A percentile compares a stretch with the other conserved stretches of the same genome.
Conservation (phyloP, 495 filamentous ascomycete species). For the Aspergillus hancockii region DNA sequence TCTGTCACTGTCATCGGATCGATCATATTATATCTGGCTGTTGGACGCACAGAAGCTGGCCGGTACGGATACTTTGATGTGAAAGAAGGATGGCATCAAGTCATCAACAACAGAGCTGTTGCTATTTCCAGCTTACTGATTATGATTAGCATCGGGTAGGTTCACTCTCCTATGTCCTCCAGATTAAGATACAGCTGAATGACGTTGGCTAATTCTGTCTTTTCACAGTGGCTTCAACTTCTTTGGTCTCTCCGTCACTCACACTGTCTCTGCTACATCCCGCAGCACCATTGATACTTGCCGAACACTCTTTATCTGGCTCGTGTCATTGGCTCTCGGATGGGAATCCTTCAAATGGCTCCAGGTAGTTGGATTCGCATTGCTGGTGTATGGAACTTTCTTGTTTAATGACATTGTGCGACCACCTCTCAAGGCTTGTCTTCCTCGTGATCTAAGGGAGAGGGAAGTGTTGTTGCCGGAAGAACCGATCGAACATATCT, state of each 20-base stretch:
- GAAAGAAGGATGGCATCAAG: conserved; percentile 77
- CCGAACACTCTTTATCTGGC: conserved; percentile 97
- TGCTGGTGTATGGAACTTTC: conserved; percentile 96
- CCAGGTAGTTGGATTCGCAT: conserved; percentile 81
- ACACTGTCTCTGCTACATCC: conserved; percentile 83
- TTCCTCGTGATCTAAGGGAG: conserved; percentile 37
- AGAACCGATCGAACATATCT: conserved; percentile 79
- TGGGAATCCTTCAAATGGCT: conserved; percentile 99
- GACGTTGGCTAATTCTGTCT: conserved; percentile 9
- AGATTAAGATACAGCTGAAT: not conserved
- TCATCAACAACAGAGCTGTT: conserved; percentile 68
- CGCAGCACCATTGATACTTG: conserved; percentile 96
- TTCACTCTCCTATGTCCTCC: conserved; percentile 15
- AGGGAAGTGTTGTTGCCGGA: conserved; percentile 73
- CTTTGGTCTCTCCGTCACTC: conserved; percentile 92
- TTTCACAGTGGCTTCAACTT: conserved; percentile 86
- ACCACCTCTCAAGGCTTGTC: conserved; percentile 69
- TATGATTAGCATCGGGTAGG: conserved; percentile 95
- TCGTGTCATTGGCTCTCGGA: conserved; percentile 86
- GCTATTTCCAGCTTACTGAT: conserved; percentile 77
- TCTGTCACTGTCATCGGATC: conserved; percentile 77
- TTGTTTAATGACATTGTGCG: conserved; percentile 90
- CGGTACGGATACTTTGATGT: conserved; percentile 86
- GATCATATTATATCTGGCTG: conserved; percentile 71
- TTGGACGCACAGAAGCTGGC: conserved; percentile 75